Evolutionary conservation across 176 grass and related monocot species (phyloP).

Genomic region (Cenchrus americanus): DNA sequence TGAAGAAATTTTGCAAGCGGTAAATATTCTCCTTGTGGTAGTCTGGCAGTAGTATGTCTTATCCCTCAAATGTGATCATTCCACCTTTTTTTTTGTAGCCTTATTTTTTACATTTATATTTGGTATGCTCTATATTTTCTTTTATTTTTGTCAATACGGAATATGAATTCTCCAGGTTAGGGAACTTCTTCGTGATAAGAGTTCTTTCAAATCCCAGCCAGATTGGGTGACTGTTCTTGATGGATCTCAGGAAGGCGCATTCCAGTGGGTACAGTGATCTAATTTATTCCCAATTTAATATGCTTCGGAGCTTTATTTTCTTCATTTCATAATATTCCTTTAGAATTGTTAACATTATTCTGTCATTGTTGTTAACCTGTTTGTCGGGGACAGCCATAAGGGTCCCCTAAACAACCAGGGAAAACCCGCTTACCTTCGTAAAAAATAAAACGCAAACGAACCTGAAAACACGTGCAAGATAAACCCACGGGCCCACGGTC

Average conservation of each 20-base stretch:
- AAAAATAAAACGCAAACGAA: too few species aligned
- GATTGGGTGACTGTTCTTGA: constrained; percentile 96
- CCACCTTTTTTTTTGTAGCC: constrained; percentile 2
- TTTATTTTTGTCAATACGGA: constrained; percentile 20
- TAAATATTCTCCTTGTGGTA: constrained; percentile 52
- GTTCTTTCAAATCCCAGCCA: constrained; percentile 84
- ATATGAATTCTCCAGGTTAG: constrained; percentile 69
- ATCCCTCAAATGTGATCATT: constrained; percentile 37
- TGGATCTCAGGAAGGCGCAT: constrained; percentile 95
- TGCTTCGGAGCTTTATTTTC: constrained; percentile 1
- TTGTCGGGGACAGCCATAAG: too few species aligned
- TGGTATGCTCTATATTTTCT: background rate
- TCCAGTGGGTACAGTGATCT: constrained; percentile 76
- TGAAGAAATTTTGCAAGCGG: constrained; percentile 95
- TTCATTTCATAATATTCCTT: background rate
- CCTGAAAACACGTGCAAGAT: too few species aligned
- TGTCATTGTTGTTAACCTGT: constrained; percentile 12
- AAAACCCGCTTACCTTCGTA: too few species aligned
- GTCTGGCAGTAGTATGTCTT: constrained; percentile 22
- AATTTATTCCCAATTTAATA: constrained; percentile 20
- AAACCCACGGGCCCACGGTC: too few species aligned
- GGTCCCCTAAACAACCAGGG: too few species aligned
- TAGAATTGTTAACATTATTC: background rate
- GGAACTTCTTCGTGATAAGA: constrained; percentile 81
- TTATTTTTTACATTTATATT: constrained; percentile 30